Conservation (phyloP, 1,139 yeast species). For the Pichia sp. region DNA sequence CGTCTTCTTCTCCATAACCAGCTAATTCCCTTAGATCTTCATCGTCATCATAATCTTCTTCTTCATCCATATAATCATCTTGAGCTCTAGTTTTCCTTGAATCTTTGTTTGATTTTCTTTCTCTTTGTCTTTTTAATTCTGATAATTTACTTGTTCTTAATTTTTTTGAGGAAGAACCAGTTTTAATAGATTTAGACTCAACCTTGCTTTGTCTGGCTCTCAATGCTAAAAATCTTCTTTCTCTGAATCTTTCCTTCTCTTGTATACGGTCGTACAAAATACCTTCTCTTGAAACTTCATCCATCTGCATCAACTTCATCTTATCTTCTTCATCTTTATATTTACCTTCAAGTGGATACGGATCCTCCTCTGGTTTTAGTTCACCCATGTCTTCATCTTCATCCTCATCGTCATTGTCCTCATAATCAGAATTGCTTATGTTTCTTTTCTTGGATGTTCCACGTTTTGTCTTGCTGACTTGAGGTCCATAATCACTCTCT, state of each 20-base stretch:
- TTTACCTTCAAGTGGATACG: conserved; percentile 91
- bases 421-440: conserved; percentile 27
- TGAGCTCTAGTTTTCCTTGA: conserved; percentile 27
- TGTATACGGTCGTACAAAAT: conserved; percentile 87
- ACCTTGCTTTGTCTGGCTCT: conserved; percentile 47
- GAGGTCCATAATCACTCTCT: conserved; percentile 29
- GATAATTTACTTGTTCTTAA: conserved; percentile 51
- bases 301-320: conserved; percentile 59
- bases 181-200: conserved; percentile 28
- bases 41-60: conserved; percentile 37
- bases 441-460: conserved; percentile 17
- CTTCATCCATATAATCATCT: conserved; percentile 28
- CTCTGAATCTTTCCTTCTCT: conserved; percentile 81
- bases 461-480: conserved; percentile 19
- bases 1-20: conserved; percentile 22
- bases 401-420: conserved; percentile 24
- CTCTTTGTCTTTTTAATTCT: conserved; percentile 82
- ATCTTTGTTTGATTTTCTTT: conserved; percentile 42
- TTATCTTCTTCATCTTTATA: conserved; percentile 80
- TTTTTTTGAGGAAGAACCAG: conserved; percentile 33
- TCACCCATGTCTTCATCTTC: conserved; percentile 35
- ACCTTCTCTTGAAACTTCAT: conserved; percentile 88
- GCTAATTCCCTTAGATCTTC: conserved; percentile 28
- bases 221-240: conserved; percentile 72
- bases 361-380: conserved; percentile 45